Conservation (phyloP, 306 rosid genomes). For the Begonia peltatifolia region DNA sequence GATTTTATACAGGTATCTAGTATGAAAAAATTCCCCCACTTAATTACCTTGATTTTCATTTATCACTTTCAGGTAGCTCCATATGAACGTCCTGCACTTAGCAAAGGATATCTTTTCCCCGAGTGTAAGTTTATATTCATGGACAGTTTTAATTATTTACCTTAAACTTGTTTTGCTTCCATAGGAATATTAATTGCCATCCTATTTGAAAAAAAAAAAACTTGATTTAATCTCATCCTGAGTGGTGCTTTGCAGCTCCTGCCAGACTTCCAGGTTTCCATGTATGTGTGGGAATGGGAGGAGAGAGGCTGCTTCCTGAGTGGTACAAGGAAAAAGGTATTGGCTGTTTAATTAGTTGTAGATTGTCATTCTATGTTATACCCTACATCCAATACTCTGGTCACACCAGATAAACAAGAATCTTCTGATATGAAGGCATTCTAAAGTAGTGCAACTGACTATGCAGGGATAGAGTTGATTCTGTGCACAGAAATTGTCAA, state of each 20-base stretch:
- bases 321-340: constrained; percentile 85
- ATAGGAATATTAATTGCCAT: no score
- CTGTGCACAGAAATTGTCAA: constrained; percentile 79
- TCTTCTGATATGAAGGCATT: no score
- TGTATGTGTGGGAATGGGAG: constrained; percentile 84
- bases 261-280: constrained; percentile 97
- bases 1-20: no score
- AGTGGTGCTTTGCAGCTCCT: constrained; percentile 59
- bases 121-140: constrained; percentile 47
- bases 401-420: no score
- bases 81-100: constrained; percentile 95
- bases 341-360: neutral
- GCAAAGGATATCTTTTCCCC: constrained; percentile 93
- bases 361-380: neutral
- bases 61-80: constrained; percentile 64
- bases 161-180: neutral
- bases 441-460: neutral
- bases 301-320: constrained; percentile 81
- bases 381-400: neutral
- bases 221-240: neutral
- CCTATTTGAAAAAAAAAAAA: no score
- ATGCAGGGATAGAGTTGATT: constrained; percentile 72
- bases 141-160: neutral
- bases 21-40: neutral
- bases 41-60: neutral